phyloP scores from a whole-genome alignment of 2,329 filamentous ascomycete genomes.

The Exserohilum rostratum region DNA sequence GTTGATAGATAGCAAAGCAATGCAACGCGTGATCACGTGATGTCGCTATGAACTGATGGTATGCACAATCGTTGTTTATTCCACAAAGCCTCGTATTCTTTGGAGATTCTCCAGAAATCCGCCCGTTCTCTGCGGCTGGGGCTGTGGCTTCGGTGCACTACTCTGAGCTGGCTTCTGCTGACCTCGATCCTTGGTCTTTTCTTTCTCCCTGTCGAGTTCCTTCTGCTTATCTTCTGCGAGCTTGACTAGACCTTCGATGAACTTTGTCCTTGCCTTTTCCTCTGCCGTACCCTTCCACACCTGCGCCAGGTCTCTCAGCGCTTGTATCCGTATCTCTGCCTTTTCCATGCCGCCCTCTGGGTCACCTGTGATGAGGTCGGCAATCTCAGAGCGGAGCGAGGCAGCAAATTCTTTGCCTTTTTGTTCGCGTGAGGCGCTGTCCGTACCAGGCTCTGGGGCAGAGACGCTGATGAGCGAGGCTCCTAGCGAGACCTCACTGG shows the following conservation, averaged over 20 bases:
- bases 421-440: conserved; percentile 75
- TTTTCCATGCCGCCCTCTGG: conserved; percentile 69
- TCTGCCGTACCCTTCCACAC: conserved; percentile 97
- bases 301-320: conserved; percentile 74
- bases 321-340: conserved; percentile 75
- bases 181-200: conserved; percentile 22
- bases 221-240: conserved; percentile 76
- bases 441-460: conserved; percentile 73
- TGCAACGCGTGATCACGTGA: conserved; percentile 22
- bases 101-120: conserved; percentile 50
- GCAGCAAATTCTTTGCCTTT: conserved; percentile 83
- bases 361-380: conserved; percentile 65
- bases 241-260: conserved; percentile 81
- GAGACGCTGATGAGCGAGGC: conserved; percentile 91
- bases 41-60: not conserved
- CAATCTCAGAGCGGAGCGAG: conserved; percentile 73
- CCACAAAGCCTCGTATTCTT: conserved; percentile 45
- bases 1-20: not conserved
- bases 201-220: conserved; percentile 50
- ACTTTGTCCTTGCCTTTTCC: conserved; percentile 80
- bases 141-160: conserved; percentile 27
- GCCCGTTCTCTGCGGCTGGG: conserved; percentile 29
- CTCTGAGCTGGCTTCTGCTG: conserved; percentile 30
- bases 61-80: conserved; percentile 15
- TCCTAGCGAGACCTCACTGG: conserved; percentile 81